Conservation (phyloP, 768 basidiomycete species). For the Phylloporus sp. region DNA sequence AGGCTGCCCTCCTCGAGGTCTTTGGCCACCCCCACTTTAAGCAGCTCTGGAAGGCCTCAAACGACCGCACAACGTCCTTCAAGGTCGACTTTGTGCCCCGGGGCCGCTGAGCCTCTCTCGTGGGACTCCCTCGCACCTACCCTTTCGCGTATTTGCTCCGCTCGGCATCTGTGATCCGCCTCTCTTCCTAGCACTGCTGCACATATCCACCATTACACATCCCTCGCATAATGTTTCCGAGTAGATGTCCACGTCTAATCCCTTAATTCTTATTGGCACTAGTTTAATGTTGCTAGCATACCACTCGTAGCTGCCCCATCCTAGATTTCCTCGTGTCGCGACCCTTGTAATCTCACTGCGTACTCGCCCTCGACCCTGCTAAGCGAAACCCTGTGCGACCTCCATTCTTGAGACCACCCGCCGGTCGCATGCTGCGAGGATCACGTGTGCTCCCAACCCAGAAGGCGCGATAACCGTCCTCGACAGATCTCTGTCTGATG, state of each 20-base stretch:
- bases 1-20: conserved; percentile 62
- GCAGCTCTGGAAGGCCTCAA: conserved; percentile 68
- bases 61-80: conserved; percentile 66
- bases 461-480: no score
- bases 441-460: neutral
- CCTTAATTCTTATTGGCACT: conserved; percentile 26
- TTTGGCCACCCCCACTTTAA: conserved; percentile 72
- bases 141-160: conserved; percentile 13
- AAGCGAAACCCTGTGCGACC: no score
- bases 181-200: conserved; percentile 33
- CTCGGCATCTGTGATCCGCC: conserved; percentile 29
- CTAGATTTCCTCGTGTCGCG: neutral
- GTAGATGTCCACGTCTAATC: conserved; percentile 32
- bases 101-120: conserved; percentile 28
- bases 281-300: conserved; percentile 32
- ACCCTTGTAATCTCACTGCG: conserved; percentile 6
- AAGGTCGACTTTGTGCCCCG: conserved; percentile 63
- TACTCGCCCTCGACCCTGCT: conserved; percentile 19
- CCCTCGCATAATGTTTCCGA: conserved; percentile 29
- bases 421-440: neutral
- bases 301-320: conserved; percentile 11
- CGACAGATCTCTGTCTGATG: conserved; percentile 24
- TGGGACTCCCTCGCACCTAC: conserved; percentile 5
- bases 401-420: no score
- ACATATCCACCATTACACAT: conserved; percentile 37